phyloP scores from a whole-genome alignment of 805 yeast genomes.

The Yamadazyma akitaensis region DNA sequence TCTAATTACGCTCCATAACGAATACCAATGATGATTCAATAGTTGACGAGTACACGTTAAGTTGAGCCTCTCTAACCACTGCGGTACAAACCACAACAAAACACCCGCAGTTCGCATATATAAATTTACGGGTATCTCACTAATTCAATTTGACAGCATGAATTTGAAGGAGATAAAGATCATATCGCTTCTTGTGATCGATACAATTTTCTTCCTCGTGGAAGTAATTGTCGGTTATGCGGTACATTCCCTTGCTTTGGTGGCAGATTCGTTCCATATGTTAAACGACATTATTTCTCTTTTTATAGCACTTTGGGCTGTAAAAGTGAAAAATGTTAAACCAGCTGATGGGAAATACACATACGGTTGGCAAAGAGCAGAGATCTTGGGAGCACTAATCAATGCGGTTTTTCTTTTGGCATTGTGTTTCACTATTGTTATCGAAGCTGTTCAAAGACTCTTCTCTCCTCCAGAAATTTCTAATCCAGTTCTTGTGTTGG shows the following conservation, averaged over 20 bases:
- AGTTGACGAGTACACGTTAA: no score
- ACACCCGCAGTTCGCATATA: no score
- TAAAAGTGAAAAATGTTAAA: slow-evolving; percentile 75
- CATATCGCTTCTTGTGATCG: slow-evolving; percentile 65
- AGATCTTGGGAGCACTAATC: slow-evolving; percentile 89
- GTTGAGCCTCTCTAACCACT: no score
- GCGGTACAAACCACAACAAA: no score
- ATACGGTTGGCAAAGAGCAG: slow-evolving; percentile 98
- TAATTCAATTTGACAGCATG: slow-evolving; percentile 12
- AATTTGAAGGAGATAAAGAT: slow-evolving; percentile 68
- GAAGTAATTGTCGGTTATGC: slow-evolving; percentile 86
- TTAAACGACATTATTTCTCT: slow-evolving; percentile 89
- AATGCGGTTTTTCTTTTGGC: slow-evolving; percentile 93
- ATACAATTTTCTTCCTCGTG: slow-evolving; percentile 76
- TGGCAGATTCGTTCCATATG: slow-evolving; percentile 98
- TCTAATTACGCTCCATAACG: no score
- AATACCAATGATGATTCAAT: no score
- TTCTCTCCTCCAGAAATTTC: slow-evolving; percentile 74
- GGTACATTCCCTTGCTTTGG: slow-evolving; percentile 89
- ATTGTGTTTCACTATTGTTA: slow-evolving; percentile 83
- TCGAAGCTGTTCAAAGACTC: slow-evolving; percentile 90
- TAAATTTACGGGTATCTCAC: no score
- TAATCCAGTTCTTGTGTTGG: slow-evolving; percentile 77
- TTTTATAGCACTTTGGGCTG: slow-evolving; percentile 94
- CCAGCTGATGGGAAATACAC: slow-evolving; percentile 87